Evolutionary conservation across 257 asterid species (phyloP), one percentile per base, ranked within the genome.

Genomic region (Nicotiana tabacum): DNA sequence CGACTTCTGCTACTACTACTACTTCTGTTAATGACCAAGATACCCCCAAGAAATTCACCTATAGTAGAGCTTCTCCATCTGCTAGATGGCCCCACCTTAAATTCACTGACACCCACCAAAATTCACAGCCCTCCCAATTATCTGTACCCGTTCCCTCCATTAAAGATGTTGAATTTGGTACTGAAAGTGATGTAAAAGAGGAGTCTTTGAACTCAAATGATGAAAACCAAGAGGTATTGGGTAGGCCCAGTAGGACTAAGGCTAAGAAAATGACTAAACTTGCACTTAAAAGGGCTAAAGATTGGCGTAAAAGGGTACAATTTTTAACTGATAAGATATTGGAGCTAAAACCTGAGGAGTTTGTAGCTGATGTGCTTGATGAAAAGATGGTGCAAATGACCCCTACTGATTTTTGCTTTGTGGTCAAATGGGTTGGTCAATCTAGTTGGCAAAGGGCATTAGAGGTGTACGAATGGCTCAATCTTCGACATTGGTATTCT

Each of bases 371-470:
- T 87, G 97, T 94, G 79, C 87, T 96, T 87, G 99, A 96, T 85
- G 83, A 93, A 86, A 96, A 91, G 91, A 81, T 91, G 94, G 98
- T 93, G 83, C 99, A 96, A 81, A 96, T 94, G 99, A 96, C 98
- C 15, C 99, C 98, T 1, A 92, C 98, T 64, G 98, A 96, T 90
- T 94, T 82, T 78, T 96, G 99, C 86, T 96, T 88, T 82, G 90
- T 96, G 77, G 99, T 96, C 82, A 96, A 94, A 85, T 89, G 90
- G 90, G 92, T 96, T 29, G 99, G 99, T 58, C 92, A 92, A 82
- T 82, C 91, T 32, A 93, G 90, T 66, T 96, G 99, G 99, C 98
- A 94, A 70, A 91, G 99, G 88, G 97, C 98, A 9, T 84, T 96
- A 82, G 99, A 96, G 93, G 91, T 93, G 51, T 94, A 91, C 29